Evolutionary conservation across 2,329 filamentous ascomycete species (phyloP), one percentile per base, ranked within the genome.

Genomic region (Fusarium algeriense): DNA sequence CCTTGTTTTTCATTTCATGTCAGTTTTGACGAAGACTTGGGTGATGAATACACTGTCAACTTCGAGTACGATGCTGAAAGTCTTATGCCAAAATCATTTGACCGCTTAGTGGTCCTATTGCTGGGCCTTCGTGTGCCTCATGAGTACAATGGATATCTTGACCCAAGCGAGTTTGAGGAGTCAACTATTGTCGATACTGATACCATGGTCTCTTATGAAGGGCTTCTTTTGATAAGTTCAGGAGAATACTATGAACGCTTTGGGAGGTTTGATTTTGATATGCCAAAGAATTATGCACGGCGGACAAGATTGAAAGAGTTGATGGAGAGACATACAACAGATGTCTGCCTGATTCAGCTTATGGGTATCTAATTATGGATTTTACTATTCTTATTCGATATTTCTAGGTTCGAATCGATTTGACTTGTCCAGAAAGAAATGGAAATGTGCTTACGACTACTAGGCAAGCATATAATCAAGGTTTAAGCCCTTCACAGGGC

Each of bases 61-160:
- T 44, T 54, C 7, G 30, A 43, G 20, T 55, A 35, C 0, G 56
- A 55, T 19, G 48, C 48, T 0, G 48, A 44, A 26, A 37, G 23
- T 8, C 38, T 60, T 3, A 54, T 60, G 30, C 48, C 38, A 2
- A 9, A 19, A 1, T 37, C 37, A 4, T 54, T 54, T 34, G 19
- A 52, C 19, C 35, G 13, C 1, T 3, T 55, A 14, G 12, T 17
- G 19, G 38, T 55, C 1, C 6, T 44, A 9, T 55, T 60, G 15
- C 20, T 55, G 5, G 57, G 37, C 10, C 38, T 55, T 2, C 30
- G 30, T 4, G 38, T 20, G 3, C 17, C 44, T 17, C 55, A 58
- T 17, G 15, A 15, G 6, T 0, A 4, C 14, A 5, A 1, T 3
- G 38, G 46, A n/a, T 23, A 1, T 32, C 2, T 35, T 5, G 23